Evolutionary conservation across 2,329 filamentous ascomycete species (phyloP).

Genomic region (Apiospora saccharicola): DNA sequence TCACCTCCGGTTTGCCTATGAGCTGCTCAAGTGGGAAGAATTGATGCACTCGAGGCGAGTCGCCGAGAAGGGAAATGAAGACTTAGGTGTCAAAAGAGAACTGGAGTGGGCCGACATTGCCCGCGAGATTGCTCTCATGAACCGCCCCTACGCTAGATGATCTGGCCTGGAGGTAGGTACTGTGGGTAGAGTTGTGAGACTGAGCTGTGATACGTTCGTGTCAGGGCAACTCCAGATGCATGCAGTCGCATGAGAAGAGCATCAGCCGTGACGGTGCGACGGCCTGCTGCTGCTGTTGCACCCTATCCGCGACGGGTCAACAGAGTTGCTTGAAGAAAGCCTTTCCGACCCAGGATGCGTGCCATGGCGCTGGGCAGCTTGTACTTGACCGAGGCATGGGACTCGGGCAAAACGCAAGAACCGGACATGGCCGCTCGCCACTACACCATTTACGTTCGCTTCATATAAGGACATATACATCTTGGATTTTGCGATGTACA

Average conservation of each 20-base stretch:
- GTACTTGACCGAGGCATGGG: neutral
- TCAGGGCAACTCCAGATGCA: neutral
- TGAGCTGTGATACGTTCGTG: neutral
- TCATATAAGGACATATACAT: neutral
- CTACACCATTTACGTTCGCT: slow-evolving; percentile 3
- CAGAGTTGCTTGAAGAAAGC: neutral
- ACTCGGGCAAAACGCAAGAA: neutral
- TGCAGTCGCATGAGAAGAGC: neutral
- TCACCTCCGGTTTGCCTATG: slow-evolving; percentile 92
- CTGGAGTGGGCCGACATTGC: slow-evolving; percentile 91
- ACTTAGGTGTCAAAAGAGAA: slow-evolving; percentile 68
- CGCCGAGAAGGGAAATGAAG: slow-evolving; percentile 49
- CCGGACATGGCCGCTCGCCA: neutral
- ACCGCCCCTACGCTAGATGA: slow-evolving; percentile 84
- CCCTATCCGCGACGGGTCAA: neutral
- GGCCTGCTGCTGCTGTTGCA: neutral
- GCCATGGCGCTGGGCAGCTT: neutral
- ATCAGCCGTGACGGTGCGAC: neutral
- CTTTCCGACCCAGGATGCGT: neutral
- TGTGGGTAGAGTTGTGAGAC: neutral
- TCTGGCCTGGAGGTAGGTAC: neutral
- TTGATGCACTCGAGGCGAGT: slow-evolving; percentile 63
- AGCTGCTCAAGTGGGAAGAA: slow-evolving; percentile 96
- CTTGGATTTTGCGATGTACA: slow-evolving; percentile 13
- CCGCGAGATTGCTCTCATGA: slow-evolving; percentile 93